Conservation (phyloP, 1,139 yeast species). For the Groenewaldozyma auringiensis region DNA sequence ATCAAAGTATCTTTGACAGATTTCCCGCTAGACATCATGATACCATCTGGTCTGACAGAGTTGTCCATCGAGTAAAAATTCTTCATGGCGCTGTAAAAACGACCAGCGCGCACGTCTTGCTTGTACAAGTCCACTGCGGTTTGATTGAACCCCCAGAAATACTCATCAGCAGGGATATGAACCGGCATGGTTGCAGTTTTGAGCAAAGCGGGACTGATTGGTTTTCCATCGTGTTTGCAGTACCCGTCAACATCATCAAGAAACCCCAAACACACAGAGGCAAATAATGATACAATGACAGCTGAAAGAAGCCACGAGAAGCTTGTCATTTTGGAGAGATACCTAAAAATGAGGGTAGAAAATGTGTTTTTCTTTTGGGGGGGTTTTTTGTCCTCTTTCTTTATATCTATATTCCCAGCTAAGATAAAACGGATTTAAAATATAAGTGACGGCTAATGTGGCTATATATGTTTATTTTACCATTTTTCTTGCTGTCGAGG, state of each 20-base stretch:
- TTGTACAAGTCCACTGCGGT: slow-evolving; percentile 1
- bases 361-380: no score
- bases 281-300: background rate
- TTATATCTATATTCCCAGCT: no score
- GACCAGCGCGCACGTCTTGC: background rate
- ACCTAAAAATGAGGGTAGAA: background rate
- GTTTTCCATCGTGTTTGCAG: slow-evolving; percentile 2
- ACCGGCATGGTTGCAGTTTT: slow-evolving; percentile 2
- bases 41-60: slow-evolving; percentile 2
- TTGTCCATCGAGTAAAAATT: slow-evolving; percentile 2
- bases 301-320: background rate
- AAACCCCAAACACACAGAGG: background rate
- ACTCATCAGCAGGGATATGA: slow-evolving; percentile 3
- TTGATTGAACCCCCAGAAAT: slow-evolving; percentile 4
- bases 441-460: no score
- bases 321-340: background rate
- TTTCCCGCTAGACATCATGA: slow-evolving; percentile 2
- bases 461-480: background rate
- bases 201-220: slow-evolving; percentile 1
- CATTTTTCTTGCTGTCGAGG: background rate
- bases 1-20: background rate
- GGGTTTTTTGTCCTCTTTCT: no score
- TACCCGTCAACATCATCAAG: slow-evolving; percentile 4
- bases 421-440: no score
- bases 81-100: slow-evolving; percentile 1